Conservation (phyloP, 768 basidiomycete genomes). For the Russula sp. region DNA sequence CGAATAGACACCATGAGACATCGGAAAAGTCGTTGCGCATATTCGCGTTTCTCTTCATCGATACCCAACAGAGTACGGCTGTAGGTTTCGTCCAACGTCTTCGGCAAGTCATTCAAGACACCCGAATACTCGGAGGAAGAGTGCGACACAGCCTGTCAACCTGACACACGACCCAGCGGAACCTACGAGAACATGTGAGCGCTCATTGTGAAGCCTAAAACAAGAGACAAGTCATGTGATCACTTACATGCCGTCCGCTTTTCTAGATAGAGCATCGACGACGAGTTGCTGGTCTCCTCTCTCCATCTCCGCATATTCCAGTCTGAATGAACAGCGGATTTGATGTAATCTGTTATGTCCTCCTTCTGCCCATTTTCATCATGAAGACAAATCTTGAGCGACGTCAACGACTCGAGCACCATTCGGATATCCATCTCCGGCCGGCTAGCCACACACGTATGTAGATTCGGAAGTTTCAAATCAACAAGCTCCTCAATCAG, state of each 20-base stretch:
- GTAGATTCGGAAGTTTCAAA: not conserved
- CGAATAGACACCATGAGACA: no score
- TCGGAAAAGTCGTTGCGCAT: no score
- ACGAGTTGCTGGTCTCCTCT: not conserved
- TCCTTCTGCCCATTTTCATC: not conserved
- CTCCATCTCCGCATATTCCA: conserved; percentile 16
- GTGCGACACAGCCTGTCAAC: conserved; percentile 1
- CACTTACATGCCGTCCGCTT: conserved; percentile 21
- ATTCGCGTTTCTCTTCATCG: no score
- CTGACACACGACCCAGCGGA: conserved; percentile 16
- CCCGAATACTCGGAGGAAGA: not conserved
- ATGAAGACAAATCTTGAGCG: not conserved
- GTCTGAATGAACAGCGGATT: not conserved
- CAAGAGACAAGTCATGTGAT: no score
- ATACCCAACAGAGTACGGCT: not conserved
- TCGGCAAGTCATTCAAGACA: not conserved
- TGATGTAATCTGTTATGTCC: conserved; percentile 8
- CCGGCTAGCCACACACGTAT: conserved; percentile 4
- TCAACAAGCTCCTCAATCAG: not conserved
- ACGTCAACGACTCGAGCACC: not conserved
- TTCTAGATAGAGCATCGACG: not conserved
- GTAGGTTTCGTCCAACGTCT: conserved; percentile 13
- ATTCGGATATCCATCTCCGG: not conserved
- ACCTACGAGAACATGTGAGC: not conserved
- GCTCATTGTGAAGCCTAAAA: no score